Evolutionary conservation across 257 asterid species (phyloP).

Genomic region (Prunella vulgaris): DNA sequence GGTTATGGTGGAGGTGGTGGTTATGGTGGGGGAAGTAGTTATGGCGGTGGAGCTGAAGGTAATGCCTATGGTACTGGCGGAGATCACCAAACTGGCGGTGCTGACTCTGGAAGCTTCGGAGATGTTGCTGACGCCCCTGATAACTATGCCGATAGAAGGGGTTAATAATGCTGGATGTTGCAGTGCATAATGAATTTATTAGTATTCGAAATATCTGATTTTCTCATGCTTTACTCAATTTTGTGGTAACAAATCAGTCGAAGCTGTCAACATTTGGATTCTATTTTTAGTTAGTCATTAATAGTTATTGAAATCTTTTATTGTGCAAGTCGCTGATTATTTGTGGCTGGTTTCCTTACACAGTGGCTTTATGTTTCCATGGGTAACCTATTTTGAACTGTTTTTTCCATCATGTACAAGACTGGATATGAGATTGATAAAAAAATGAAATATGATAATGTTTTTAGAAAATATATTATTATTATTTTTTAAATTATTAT

Average conservation of each 20-base stretch:
- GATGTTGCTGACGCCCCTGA: constrained; percentile 25
- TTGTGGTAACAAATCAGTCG: background rate
- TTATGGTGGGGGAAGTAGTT: background rate
- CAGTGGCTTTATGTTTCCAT: background rate
- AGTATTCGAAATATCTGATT: background rate
- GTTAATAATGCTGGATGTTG: constrained; percentile 16
- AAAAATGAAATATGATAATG: no score
- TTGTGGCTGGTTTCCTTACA: background rate
- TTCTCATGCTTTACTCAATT: background rate
- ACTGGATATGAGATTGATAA: no score
- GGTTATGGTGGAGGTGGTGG: constrained; percentile 24
- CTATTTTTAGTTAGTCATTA: background rate
- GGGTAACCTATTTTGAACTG: background rate
- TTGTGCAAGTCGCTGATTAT: background rate
- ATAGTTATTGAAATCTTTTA: background rate
- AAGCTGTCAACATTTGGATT: background rate
- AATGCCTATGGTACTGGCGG: constrained; percentile 17
- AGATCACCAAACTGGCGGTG: constrained; percentile 20
- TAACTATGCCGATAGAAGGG: constrained; percentile 43
- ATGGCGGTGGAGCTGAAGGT: constrained; percentile 14
- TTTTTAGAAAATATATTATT: no score
- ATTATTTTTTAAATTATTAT: no score
- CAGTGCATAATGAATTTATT: background rate
- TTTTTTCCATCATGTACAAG: no score
- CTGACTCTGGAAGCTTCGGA: constrained; percentile 17